phyloP scores from a whole-genome alignment of 768 basidiomycete genomes.

The Boletus tylopilopsis region DNA sequence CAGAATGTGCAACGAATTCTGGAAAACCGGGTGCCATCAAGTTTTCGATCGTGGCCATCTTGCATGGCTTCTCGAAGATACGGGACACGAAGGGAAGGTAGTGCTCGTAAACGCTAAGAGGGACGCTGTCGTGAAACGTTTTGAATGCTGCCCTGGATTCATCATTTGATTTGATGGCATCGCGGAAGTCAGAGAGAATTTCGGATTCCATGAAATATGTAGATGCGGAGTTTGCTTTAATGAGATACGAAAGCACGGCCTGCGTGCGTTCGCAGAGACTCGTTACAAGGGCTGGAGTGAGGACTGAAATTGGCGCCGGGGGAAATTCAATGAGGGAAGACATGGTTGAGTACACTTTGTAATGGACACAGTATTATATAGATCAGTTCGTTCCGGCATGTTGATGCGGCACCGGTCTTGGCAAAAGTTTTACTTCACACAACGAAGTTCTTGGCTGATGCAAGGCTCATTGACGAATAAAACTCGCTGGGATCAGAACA shows the following conservation, averaged over 20 bases:
- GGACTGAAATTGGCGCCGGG: slow-evolving; percentile 10
- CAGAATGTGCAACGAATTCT: slow-evolving; percentile 21
- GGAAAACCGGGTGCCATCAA: slow-evolving; percentile 22
- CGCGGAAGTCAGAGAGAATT: slow-evolving; percentile 14
- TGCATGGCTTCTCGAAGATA: slow-evolving; percentile 20
- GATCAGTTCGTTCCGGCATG: background rate
- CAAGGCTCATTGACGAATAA: too few species aligned
- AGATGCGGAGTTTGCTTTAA: slow-evolving; percentile 17
- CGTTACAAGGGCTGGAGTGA: slow-evolving; percentile 11
- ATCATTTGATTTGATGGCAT: background rate
- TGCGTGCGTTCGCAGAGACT: slow-evolving; percentile 20
- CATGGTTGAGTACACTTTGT: slow-evolving; percentile 9
- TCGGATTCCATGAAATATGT: slow-evolving; percentile 15
- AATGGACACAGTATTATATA: background rate
- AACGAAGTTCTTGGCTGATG: too few species aligned
- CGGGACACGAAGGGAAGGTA: slow-evolving; percentile 21
- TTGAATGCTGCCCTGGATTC: background rate
- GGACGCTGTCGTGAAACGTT: slow-evolving; percentile 15
- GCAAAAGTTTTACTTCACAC: too few species aligned
- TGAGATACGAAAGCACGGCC: slow-evolving; percentile 21
- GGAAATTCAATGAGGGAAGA: slow-evolving; percentile 10
- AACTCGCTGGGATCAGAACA: too few species aligned
- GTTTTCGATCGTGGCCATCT: slow-evolving; percentile 14
- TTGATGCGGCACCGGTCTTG: too few species aligned
- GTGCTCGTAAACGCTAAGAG: slow-evolving; percentile 13